phyloP scores from a whole-genome alignment of 1,284 basidiomycete species.

The Ceratobasidium sp. region DNA sequence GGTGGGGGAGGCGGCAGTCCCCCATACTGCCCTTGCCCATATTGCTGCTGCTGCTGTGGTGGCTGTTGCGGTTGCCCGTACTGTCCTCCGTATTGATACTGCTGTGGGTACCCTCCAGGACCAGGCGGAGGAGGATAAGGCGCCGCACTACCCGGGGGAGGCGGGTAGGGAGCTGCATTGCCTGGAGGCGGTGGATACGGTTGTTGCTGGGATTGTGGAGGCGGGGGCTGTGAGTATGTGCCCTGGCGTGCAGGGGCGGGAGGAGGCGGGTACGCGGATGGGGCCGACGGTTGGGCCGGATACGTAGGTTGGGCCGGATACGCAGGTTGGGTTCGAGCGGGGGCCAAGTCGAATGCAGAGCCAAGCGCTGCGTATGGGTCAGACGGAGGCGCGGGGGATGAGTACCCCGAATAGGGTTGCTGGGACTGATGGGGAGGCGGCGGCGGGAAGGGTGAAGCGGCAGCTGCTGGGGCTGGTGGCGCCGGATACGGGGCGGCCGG shows the following conservation, averaged over 20 bases:
- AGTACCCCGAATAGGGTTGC: constrained; percentile 36
- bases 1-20: constrained; percentile 34
- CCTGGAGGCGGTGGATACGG: constrained; percentile 9
- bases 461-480: constrained; percentile 52
- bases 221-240: constrained; percentile 55
- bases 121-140: constrained; percentile 25
- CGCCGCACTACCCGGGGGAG: neutral
- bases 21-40: constrained; percentile 41
- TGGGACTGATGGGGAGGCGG: constrained; percentile 54
- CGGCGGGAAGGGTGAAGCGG: constrained; percentile 54
- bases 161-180: constrained; percentile 23
- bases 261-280: constrained; percentile 42
- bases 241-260: constrained; percentile 53
- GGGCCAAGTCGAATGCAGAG: constrained; percentile 5
- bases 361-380: constrained; percentile 47
- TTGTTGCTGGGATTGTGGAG: constrained; percentile 45
- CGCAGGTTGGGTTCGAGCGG: constrained; percentile 50
- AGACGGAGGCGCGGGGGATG: constrained; percentile 40
- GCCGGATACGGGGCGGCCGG: constrained; percentile 53
- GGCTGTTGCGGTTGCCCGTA: constrained; percentile 36
- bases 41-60: constrained; percentile 48
- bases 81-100: constrained; percentile 19
- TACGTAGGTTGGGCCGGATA: constrained; percentile 51
- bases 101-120: neutral
- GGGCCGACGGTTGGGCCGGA: constrained; percentile 49